Base-by-base conservation (phyloP, 1,284 basidiomycete genomes). In the Termitomyces sp. region DNA sequence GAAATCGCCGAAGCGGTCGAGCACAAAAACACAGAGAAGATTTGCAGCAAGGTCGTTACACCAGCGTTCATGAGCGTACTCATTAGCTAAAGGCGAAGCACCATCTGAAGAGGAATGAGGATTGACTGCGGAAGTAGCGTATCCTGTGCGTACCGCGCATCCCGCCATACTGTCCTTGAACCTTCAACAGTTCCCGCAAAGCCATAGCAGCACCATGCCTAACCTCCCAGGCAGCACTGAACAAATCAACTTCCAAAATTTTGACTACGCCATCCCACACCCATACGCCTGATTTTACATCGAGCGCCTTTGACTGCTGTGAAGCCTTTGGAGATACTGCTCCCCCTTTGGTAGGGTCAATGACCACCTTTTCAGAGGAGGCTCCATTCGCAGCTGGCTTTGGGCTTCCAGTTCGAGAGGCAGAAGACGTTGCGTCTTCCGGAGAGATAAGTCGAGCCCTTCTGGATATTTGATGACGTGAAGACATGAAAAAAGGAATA, bases 1-100 rank as follows among this genome's bases (percentile, higher is more conserved):
- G 67, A 97, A 99, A 73, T 99, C 97, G 7, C 95, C 94, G 63
- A 99, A 98, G 13, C 97, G 84, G 70, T 99, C 97, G 17, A 98
- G 78, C n/a, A 94, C 88, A 61, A 99, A 90, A 10, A 99, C 85
- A 61, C 88, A 91, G 1, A 99, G 81, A 49, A 98, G 83, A 62
- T 90, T 89, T 9, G 92, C 85, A 1, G 94, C 89, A 15, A 98
- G 74, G 56, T 89, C 85, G 62, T 95, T 95, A 69, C 90, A 92
- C 93, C 94, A 96, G 57, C 79, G 78, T 68, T 91, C 87, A 65
- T 96, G 93, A 0, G 77, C 73, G 50, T 77, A 66, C 34, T 77
- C 77, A 62, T 94, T 94, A 63, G 85, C 82, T 52, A 72, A 73
- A 58, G 62, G 62, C 8, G 79, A 73, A 26, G 72, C 59, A 53